These are phyloP conservation scores for Tuctoria greenei DNA, from an alignment of 176 grass and related monocot genomes.

Conservation along the genomic window DNA sequence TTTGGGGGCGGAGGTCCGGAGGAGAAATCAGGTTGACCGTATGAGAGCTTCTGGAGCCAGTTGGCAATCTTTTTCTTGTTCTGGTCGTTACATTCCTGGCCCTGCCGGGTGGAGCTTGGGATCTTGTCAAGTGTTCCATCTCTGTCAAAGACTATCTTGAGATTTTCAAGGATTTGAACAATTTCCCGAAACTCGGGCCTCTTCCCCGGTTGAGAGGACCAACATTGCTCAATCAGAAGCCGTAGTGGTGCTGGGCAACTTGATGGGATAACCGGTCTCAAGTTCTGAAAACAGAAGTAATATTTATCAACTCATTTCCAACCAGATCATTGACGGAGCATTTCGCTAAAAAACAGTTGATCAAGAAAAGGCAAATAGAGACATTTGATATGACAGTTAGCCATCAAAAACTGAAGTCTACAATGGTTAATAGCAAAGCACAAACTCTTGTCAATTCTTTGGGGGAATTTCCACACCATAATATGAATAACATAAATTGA, in stretches of 20 bases:
- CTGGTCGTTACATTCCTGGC: conserved; percentile 60
- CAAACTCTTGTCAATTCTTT: conserved; percentile 17
- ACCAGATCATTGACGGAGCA: neutral
- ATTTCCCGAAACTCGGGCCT: conserved; percentile 79
- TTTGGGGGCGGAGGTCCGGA: conserved; percentile 48
- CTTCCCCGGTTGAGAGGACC: conserved; percentile 63
- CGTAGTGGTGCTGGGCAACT: conserved; percentile 56
- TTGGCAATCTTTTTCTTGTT: conserved; percentile 61
- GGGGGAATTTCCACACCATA: neutral
- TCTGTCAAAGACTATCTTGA: conserved; percentile 47
- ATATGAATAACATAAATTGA: neutral
- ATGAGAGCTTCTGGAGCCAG: conserved; percentile 69
- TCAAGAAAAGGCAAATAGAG: neutral
- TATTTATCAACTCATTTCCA: conserved; percentile 5
- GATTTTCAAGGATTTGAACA: conserved; percentile 65
- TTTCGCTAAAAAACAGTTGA: neutral
- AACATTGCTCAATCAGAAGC: conserved; percentile 84
- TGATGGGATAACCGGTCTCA: conserved; percentile 70
- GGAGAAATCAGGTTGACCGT: conserved; percentile 39
- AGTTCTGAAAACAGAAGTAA: conserved; percentile 59
- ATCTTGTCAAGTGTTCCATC: conserved; percentile 71
- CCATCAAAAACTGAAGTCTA: neutral
- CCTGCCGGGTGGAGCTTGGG: conserved; percentile 45
- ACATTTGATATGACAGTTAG: neutral
- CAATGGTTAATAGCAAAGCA: too few relatives aligned